Conservation (phyloP, 2,329 filamentous ascomycete genomes). For the Fusarium dlaminii region DNA sequence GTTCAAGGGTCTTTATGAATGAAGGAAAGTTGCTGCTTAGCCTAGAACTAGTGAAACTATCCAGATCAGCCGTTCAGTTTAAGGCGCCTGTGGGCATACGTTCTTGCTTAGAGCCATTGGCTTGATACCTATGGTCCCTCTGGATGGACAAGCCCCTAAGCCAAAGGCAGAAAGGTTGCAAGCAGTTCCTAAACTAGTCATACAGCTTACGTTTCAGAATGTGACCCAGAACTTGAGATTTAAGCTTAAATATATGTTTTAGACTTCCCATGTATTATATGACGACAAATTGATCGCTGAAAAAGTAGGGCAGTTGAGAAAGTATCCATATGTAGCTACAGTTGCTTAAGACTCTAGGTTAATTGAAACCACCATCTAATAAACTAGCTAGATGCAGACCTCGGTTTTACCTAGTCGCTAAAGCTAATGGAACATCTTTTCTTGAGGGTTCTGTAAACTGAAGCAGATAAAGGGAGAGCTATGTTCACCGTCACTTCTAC, state of each 20-base stretch:
- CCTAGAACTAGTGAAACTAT: too few species aligned
- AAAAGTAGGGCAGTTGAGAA: neutral
- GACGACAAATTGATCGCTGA: neutral
- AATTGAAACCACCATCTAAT: neutral
- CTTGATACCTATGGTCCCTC: too few species aligned
- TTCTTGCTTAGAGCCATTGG: neutral
- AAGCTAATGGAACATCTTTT: neutral
- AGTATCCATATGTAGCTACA: too few species aligned
- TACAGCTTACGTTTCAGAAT: fast-evolving
- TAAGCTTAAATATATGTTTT: neutral
- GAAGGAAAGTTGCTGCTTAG: neutral
- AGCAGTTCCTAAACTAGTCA: neutral
- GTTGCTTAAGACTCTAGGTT: neutral
- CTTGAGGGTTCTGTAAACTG: neutral
- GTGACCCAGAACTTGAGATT: neutral
- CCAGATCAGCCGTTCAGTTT: fast-evolving
- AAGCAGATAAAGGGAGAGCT: neutral
- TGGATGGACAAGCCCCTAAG: neutral
- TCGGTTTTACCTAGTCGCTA: neutral
- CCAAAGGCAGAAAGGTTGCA: neutral
- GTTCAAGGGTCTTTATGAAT: neutral
- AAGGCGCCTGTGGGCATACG: neutral
- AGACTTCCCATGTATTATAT: fast-evolving
- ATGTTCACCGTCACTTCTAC: neutral
- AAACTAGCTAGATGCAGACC: neutral